Evolutionary conservation across 257 asterid genomes (phyloP).

Genomic region (Echites panduratus): DNA sequence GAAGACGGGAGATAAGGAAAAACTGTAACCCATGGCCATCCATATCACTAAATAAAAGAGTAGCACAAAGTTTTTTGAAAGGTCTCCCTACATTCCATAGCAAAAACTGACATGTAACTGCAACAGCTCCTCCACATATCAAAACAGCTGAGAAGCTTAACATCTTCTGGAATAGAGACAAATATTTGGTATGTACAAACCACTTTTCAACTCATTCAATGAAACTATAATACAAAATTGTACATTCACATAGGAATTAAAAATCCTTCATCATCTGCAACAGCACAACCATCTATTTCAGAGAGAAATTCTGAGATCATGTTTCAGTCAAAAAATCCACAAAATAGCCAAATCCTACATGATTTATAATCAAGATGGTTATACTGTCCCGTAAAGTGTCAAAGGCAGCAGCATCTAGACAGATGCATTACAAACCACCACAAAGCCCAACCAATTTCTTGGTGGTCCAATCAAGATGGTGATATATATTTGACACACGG

Average conservation of each 20-base stretch:
- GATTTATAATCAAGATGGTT: slow-evolving; percentile 3
- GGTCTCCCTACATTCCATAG: not conserved
- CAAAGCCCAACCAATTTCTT: slow-evolving; percentile 34
- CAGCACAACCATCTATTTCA: not conserved
- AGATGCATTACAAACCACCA: slow-evolving; percentile 50
- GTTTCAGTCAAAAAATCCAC: not conserved
- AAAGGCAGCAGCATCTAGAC: slow-evolving; percentile 11
- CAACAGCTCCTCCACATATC: not conserved
- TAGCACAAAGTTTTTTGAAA: not conserved
- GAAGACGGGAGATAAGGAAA: not conserved
- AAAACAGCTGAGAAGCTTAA: not conserved
- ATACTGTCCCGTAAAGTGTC: slow-evolving; percentile 1
- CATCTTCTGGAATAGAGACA: slow-evolving; percentile 3
- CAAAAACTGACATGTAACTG: not conserved
- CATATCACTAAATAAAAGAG: not conserved
- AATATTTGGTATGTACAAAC: slow-evolving; percentile 15
- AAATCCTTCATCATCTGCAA: not conserved
- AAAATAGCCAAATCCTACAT: not conserved
- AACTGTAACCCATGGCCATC: not conserved
- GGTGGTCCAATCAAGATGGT: slow-evolving; percentile 1
- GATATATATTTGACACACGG: not conserved
- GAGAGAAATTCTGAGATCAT: not conserved
- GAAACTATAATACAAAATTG: not conserved
- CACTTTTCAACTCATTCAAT: slow-evolving; percentile 3
- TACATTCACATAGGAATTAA: slow-evolving; percentile 3